Base-by-base conservation (phyloP, 2,329 filamentous ascomycete genomes). In the Diaporthe nobilis region DNA sequence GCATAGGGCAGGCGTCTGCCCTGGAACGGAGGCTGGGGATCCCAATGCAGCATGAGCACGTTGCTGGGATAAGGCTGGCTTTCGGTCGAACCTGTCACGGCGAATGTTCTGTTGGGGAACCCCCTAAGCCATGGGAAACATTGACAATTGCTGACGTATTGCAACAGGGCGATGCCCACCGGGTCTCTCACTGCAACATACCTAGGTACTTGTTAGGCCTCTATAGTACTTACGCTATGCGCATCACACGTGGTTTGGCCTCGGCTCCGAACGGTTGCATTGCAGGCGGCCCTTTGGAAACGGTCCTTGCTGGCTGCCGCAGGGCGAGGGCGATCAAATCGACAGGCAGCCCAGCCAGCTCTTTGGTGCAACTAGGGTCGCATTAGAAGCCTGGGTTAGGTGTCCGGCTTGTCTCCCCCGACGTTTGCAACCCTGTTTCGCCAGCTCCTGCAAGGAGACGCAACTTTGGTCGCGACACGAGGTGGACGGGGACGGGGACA, bases 371-470 rank as follows among this genome's bases (percentile, higher is more conserved):
- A 51, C 75, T 63, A 44, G 53, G 67, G 57, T 51, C 34, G 47
- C 55, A 70, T 60, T 42, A 49, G 72, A 44, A 76, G 60, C 55
- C 63, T 74, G 75, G 71, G 61, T 65, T 47, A 71, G 71, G 71
- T 67, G 65, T 74, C 65, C 75, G 75, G 75, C 71, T 74, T 65
- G 34, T 55, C 39, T 74, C 53, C 71, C 75, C 47, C 72, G 75
- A 51, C 31, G 44, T 72, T 55, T 61, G 42, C 42, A 60, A 60
- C 71, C 57, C 71, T 53, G 71, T 55, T 63, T 63, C 71, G 71
- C 58, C 28, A 22, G 44, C 58, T 39, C 42, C 71, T 63, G 58
- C 47, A 63, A 72, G 58, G n/a, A 51, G 53, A 47, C 57, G 39
- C 70, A 71, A 37, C 37, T 49, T 44, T 55, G 47, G 34, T 25